A percentile compares a stretch with the other conserved stretches of the same genome.
phyloP scores from a whole-genome alignment of 768 basidiomycete species.

The Tulasnella sp. region DNA sequence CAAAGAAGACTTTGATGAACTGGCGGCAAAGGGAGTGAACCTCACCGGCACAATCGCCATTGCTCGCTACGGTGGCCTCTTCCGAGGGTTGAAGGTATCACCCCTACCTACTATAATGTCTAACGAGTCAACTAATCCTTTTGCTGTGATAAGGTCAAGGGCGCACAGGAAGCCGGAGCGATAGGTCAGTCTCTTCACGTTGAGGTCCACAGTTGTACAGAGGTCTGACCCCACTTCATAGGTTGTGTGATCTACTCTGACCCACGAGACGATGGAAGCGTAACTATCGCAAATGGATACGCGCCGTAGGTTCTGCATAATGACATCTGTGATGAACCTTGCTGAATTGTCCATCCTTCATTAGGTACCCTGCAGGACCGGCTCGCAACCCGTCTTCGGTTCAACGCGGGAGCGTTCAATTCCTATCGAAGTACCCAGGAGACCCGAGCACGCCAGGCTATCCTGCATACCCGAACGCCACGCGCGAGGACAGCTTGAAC shows the following conservation, averaged over 20 bases:
- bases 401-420: slow-evolving; percentile 83
- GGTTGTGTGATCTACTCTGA: slow-evolving; percentile 81
- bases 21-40: slow-evolving; percentile 66
- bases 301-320: slow-evolving; percentile 48
- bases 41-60: slow-evolving; percentile 79
- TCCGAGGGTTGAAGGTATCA: slow-evolving; percentile 82
- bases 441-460: slow-evolving; percentile 83
- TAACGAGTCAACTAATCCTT: background rate
- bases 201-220: too few species aligned
- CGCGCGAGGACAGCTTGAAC: slow-evolving; percentile 60
- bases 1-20: slow-evolving; percentile 71
- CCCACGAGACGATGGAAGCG: slow-evolving; percentile 80
- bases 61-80: slow-evolving; percentile 58
- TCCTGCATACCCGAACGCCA: slow-evolving; percentile 82
- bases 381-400: slow-evolving; percentile 84
- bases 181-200: slow-evolving; percentile 44
- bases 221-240: slow-evolving; percentile 18
- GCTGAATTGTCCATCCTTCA: slow-evolving; percentile 21
- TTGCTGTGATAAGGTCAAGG: slow-evolving; percentile 59
- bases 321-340: background rate
- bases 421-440: slow-evolving; percentile 63
- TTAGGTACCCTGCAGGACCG: slow-evolving; percentile 78
- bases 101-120: background rate
- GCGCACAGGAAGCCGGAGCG: slow-evolving; percentile 82
- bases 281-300: slow-evolving; percentile 77